Base-by-base conservation (phyloP, 208 protist genomes). In the Crithidia mellificae region DNA sequence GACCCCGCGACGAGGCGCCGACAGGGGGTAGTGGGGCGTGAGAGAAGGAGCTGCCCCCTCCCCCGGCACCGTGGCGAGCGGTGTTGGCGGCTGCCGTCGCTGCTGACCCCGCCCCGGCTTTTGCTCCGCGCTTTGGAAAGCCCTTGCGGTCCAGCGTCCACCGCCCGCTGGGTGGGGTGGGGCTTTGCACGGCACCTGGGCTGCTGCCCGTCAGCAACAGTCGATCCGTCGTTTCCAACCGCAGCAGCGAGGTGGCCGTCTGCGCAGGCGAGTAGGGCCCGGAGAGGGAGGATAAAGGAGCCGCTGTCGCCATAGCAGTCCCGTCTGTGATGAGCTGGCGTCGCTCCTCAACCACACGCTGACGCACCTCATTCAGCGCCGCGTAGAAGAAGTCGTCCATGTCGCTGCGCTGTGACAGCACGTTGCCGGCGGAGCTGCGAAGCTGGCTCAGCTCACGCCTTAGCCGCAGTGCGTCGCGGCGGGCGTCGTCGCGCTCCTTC, bases 321-420 rank as follows among this genome's bases (percentile, higher is more conserved):
- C n/a, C 50, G 5, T 17, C 38, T 15, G 66, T 9, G 2, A 81
- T 54, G 19, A 29, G 22, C 41, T 71, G 63, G 0, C 78, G 81
- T 1, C 85, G 79, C 72, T 96, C 89, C 55, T 80, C 69, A 20
- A 90, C 44, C 24, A 88, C 68, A 27, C 85, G 72, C 22, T 49
- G 36, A 7, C 86, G 83, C n/a, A 97, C 92, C 44, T 96, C 79
- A 2, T 57, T 62, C 20, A 97, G 71, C 0, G 93, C 91, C 2
- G 81, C 82, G 63, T 91, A 70, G 74, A 97, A 97, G 59, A 96
- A 97, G 22, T 62, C 41, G 67, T 97, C 87, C 27, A 97, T 74
- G 30, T 96, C 93, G 19, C 74, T 79, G 24, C 90, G 90, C 57
- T 89, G 78, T 8, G 68, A 34, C n/a, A 96, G 49, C 36, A 97